Evolutionary conservation across 1,284 basidiomycete species (phyloP).

Genomic region (Mycena sp.): DNA sequence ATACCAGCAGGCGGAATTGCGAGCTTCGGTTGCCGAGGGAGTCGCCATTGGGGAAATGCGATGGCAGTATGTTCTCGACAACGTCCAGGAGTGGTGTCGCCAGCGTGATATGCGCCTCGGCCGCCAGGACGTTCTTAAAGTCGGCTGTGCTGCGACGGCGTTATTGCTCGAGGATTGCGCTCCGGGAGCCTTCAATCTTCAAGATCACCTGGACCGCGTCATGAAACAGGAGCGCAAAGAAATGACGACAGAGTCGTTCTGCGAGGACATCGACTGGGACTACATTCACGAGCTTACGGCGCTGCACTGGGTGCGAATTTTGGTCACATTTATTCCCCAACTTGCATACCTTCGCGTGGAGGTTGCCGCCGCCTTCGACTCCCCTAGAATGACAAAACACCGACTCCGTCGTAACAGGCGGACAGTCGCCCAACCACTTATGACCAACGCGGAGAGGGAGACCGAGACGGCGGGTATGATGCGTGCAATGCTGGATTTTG

Average conservation of each 20-base stretch:
- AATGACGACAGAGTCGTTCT: background rate
- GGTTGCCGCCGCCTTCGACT: background rate
- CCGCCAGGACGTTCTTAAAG: constrained; percentile 3
- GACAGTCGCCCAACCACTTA: constrained; percentile 22
- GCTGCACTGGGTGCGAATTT: no score
- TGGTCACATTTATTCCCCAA: background rate
- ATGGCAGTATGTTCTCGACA: background rate
- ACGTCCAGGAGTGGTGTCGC: no score
- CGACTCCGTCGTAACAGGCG: background rate
- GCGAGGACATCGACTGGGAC: background rate
- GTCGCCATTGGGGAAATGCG: background rate
- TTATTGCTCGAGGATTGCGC: background rate
- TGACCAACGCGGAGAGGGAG: constrained; percentile 22
- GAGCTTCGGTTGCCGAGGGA: background rate
- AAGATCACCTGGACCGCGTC: background rate
- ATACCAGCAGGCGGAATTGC: background rate
- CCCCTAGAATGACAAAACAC: constrained; percentile 10
- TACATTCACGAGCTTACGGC: no score
- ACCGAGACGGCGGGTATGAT: no score
- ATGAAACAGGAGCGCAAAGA: background rate
- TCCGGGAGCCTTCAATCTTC: background rate
- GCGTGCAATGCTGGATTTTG: no score
- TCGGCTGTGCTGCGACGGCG: background rate
- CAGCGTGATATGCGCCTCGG: background rate
- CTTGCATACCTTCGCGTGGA: background rate